Base-by-base conservation (phyloP, 2,329 filamentous ascomycete species). In the Balansia obtecta region DNA sequence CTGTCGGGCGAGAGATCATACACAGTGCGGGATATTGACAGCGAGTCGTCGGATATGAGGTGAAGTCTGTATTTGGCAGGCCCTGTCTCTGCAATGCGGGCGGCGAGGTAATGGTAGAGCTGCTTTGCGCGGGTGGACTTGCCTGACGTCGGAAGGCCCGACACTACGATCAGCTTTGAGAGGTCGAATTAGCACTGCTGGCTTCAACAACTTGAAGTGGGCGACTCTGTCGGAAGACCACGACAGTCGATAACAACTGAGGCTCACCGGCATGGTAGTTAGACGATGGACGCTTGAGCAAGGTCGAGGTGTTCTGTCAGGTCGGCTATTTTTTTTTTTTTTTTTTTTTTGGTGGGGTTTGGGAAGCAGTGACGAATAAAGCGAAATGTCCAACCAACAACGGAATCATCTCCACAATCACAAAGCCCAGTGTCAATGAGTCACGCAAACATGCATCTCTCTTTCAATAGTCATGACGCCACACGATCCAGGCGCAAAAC, bases 41-140 rank as follows among this genome's bases (percentile, higher is more conserved):
- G 77, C 4, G 75, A 75, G 55, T 86, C 77, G 68, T 90, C 85
- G 50, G 83, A 86, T 60, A 91, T 79, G 56, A 87, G 77, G 63
- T 88, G 83, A 3, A 89, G 73, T 53, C 82, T 82, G 59, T 87
- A 80, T 51, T 72, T 72, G 13, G 67, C 63, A 11, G 66, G 64
- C 10, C 46, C 39, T 18, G 50, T 45, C 20, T 67, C 56, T 27
- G 59, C 58, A 64, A 83, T 80, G 60, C 76, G 80, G 55, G 74
- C 67, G 46, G 73, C 63, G 61, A 90, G 79, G 67, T 82, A 82
- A 34, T 74, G 65, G 61, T 82, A 68, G 11, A 93, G 77, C 65
- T 91, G 80, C 44, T 71, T 69, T 12, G 82, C 80, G 56, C 82
- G 79, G 18, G 78, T 79, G 34, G 80, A 80, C 67, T 86, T 86